Evolutionary conservation across 208 protist species (phyloP), one percentile per base, ranked within the genome.

Genomic region (Angomonas deanei): DNA sequence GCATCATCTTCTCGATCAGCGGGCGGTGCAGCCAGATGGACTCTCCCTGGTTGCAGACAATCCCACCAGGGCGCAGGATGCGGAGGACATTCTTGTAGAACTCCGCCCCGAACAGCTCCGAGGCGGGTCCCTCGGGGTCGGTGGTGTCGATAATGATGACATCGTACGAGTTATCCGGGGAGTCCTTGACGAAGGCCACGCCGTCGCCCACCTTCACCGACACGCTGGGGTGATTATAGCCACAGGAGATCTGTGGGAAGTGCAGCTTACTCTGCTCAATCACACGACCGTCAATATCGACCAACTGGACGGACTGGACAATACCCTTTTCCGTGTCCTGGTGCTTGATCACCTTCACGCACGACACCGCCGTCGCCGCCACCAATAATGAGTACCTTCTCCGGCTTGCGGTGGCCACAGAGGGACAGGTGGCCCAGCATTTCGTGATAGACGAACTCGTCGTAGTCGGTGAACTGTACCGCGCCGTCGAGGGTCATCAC

Each of bases 401-500:
- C 79, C 2, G 89, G 92, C 55, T 94, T 92, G 28, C 72, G 68
- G 72, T 99, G 97, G 15, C 80, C 47, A 70, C 81, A 95, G 23
- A 98, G 55, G 31, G 97, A 89, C 13, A 98, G 24, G 80, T 99
- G 97, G 8, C 91, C 93, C 24, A 99, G 94, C 97, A 99, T 99
- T 78, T 99, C 98, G 76, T 99, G 97, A 85, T 99, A 99, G 15
- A 96, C 80, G 67, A 98, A 98, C 82, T 99, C 97, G 72, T 99
- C 98, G 56, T 91, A 86, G 68, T 99, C 97, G 27, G 97, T 99
- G 54, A 91, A 64, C 71, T 98, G 97, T 57, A 99, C 97, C 42
- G 86, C 93, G 23, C 97, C 97, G 70, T 99, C 98, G 24, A 99
- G 87, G 31, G 91, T 88, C 64, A 99, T 91, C 52, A 98, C 96